Conservation (phyloP, 208 protist genomes). For the Acanthamoeba royreba region DNA sequence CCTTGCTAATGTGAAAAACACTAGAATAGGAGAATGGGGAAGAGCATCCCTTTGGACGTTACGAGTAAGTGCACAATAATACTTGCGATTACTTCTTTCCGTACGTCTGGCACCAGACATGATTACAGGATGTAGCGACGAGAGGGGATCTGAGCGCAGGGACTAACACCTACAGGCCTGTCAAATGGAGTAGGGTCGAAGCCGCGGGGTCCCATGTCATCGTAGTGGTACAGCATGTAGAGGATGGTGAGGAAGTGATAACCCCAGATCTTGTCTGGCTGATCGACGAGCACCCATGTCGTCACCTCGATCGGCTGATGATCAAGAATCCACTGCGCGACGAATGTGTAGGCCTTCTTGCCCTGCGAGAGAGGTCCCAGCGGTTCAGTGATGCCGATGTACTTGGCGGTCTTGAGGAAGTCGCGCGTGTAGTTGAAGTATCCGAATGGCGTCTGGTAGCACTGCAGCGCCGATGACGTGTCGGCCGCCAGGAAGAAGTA, state of each 20-base stretch:
- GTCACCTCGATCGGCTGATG: background rate
- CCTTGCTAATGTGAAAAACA: no score
- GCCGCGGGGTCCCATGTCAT: background rate
- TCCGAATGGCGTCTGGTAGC: background rate
- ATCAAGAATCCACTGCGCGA: background rate
- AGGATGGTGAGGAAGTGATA: background rate
- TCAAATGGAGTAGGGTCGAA: background rate
- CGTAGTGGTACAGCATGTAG: conserved; percentile 7
- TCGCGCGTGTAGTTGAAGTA: background rate
- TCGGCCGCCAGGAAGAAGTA: background rate
- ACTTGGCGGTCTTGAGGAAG: background rate
- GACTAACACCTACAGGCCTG: background rate
- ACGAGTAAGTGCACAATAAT: no score
- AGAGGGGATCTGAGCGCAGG: no score
- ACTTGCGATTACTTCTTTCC: no score
- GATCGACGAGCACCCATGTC: background rate
- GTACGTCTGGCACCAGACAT: no score
- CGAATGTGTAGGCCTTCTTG: background rate
- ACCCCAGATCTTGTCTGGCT: background rate
- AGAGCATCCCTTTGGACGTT: no score
- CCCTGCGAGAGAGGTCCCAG: background rate
- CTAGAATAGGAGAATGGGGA: no score
- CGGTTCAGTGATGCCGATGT: background rate
- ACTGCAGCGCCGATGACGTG: background rate
- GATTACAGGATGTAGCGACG: no score